These are phyloP conservation scores for Nemania sp. DNA, from an alignment of 2,329 filamentous ascomycete genomes.

Conservation along the genomic window DNA sequence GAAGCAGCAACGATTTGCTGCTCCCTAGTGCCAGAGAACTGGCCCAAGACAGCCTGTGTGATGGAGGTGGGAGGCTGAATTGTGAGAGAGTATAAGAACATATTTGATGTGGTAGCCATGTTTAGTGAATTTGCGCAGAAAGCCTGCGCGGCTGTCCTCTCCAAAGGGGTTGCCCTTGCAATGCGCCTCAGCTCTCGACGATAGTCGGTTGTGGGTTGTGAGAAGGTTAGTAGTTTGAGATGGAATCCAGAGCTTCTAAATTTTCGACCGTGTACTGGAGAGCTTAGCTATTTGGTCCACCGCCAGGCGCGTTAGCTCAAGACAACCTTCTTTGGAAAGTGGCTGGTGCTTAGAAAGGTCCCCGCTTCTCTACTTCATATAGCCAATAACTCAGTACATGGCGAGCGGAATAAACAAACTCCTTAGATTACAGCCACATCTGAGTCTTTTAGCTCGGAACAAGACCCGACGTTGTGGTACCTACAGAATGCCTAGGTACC, in stretches of 20 bases:
- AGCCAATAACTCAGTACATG: constrained; percentile 23
- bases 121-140: constrained; percentile 51
- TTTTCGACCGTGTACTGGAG: constrained; percentile 35
- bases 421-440: constrained; percentile 7
- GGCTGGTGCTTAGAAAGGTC: constrained; percentile 27
- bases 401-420: constrained; percentile 3
- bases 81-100: constrained; percentile 98
- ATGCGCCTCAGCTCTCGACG: background rate
- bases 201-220: constrained; percentile 3
- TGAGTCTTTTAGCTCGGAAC: background rate
- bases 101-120: constrained; percentile 98
- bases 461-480: background rate
- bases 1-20: constrained; percentile 97
- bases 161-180: constrained; percentile 30
- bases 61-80: constrained; percentile 92
- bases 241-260: constrained; percentile 37
- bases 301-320: background rate
- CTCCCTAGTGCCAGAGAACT: constrained; percentile 96
- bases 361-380: background rate
- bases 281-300: background rate
- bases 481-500: too few relatives aligned
- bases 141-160: constrained; percentile 50
- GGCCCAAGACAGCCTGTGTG: constrained; percentile 90
- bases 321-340: constrained; percentile 15
- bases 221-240: constrained; percentile 11